A percentile compares a stretch with the other conserved stretches of the same genome.
These are phyloP conservation scores for Carex arenaria DNA, from an alignment of 202 grass and related monocot species.

Conservation along the genomic window DNA sequence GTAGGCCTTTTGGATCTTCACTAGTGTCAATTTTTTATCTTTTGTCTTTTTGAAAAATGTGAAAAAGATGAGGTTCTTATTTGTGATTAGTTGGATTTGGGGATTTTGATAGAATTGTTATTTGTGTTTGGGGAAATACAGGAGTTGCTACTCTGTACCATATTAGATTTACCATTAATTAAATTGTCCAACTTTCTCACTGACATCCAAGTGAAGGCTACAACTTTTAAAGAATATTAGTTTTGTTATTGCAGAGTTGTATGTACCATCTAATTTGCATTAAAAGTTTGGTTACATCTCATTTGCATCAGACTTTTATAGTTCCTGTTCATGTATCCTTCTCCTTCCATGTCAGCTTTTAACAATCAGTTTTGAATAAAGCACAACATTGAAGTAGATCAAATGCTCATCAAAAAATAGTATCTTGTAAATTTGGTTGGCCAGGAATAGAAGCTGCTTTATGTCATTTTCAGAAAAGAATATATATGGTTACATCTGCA, in stretches of 20 bases:
- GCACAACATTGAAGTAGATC: neutral
- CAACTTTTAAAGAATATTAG: neutral
- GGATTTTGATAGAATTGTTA: neutral
- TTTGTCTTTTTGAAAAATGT: neutral
- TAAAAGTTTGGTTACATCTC: neutral
- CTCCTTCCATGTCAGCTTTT: neutral
- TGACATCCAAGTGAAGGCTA: neutral
- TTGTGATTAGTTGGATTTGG: neutral
- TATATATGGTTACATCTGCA: neutral
- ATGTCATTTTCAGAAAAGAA: neutral
- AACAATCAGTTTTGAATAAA: neutral
- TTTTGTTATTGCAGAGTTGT: neutral
- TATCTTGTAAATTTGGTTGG: neutral
- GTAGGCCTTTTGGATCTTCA: neutral
- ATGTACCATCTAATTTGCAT: neutral
- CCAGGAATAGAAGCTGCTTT: neutral
- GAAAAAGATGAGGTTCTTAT: neutral
- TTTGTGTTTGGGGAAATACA: neutral
- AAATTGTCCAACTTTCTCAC: neutral
- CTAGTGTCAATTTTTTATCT: neutral
- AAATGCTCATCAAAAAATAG: neutral
- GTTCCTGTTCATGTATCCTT: neutral
- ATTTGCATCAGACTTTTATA: neutral
- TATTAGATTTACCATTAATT: neutral
- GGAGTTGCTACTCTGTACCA: neutral